Conservation (phyloP, 768 basidiomycete species). For the Leccinum olivaceopallidum region DNA sequence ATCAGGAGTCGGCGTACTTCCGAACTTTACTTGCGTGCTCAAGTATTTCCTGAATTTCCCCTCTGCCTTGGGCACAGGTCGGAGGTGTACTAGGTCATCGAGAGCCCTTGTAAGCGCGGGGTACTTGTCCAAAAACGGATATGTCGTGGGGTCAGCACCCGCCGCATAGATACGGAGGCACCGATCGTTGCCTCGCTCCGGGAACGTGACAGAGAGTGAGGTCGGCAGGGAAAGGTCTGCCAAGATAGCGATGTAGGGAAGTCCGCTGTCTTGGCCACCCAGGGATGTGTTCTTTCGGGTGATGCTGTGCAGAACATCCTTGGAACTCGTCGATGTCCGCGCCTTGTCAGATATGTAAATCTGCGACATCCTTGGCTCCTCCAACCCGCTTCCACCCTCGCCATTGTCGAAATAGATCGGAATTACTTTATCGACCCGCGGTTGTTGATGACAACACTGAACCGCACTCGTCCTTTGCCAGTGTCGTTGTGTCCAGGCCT, state of each 20-base stretch:
- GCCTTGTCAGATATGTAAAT: constrained; percentile 23
- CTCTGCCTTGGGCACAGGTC: background rate
- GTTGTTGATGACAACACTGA: background rate
- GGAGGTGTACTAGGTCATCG: background rate
- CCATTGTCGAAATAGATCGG: constrained; percentile 9
- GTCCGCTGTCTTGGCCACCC: background rate
- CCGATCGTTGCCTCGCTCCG: too few species aligned
- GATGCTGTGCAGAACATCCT: background rate
- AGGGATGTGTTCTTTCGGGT: background rate
- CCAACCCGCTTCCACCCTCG: background rate
- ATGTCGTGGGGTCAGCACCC: background rate
- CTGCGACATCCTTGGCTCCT: constrained; percentile 8
- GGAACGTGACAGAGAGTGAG: constrained; percentile 2
- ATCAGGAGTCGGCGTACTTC: background rate
- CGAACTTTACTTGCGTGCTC: constrained; percentile 5
- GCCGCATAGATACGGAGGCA: background rate
- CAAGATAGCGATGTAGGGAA: constrained; percentile 13
- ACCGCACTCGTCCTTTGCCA: background rate
- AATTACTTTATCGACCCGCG: background rate
- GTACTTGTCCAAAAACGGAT: constrained; percentile 10
- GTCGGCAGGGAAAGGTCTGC: constrained; percentile 8
- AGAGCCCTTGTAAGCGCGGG: background rate
- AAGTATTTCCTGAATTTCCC: background rate
- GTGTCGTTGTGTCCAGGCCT: background rate
- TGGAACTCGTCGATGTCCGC: background rate